Conservation (phyloP, 2,329 filamentous ascomycete genomes). For the Bipolaris gigantea region DNA sequence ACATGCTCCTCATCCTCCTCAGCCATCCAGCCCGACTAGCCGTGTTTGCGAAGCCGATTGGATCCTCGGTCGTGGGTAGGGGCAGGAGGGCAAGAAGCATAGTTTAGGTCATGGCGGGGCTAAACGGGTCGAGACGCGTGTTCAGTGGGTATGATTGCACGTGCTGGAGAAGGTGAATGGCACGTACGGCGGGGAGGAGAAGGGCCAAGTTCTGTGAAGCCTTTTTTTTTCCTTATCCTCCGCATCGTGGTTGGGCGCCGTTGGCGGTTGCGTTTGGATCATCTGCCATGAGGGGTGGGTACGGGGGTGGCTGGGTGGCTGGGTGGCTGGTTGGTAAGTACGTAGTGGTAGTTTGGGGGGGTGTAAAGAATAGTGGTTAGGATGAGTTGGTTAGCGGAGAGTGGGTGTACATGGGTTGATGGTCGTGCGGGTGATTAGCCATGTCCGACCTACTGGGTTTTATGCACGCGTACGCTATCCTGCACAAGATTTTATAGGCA, state of each 20-base stretch:
- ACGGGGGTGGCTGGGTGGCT: neutral
- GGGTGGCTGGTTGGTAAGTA: neutral
- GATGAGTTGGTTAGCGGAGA: neutral
- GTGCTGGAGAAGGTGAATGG: too few relatives aligned
- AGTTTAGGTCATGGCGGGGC: too few relatives aligned
- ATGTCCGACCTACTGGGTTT: neutral
- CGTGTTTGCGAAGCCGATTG: too few relatives aligned
- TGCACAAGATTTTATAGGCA: neutral
- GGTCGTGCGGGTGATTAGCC: neutral
- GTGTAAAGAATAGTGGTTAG: neutral
- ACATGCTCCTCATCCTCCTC: too few relatives aligned
- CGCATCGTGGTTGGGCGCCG: slow-evolving; percentile 19
- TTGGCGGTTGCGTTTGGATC: slow-evolving; percentile 12
- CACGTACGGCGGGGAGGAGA: too few relatives aligned
- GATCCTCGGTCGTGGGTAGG: too few relatives aligned
- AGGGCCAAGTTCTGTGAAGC: too few relatives aligned
- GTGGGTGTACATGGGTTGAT: neutral
- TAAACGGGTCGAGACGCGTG: too few relatives aligned
- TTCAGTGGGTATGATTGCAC: too few relatives aligned
- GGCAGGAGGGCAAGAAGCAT: too few relatives aligned
- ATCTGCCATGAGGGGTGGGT: slow-evolving; percentile 13
- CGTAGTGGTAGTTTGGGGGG: neutral
- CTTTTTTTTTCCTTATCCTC: slow-evolving; percentile 6
- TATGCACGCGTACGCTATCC: neutral
- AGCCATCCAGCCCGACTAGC: too few relatives aligned